Percentiles rank a stretch among this genome's conserved stretches.
phyloP scores from a whole-genome alignment of 345 rosid genomes.

The Melastoma malabathricum region DNA sequence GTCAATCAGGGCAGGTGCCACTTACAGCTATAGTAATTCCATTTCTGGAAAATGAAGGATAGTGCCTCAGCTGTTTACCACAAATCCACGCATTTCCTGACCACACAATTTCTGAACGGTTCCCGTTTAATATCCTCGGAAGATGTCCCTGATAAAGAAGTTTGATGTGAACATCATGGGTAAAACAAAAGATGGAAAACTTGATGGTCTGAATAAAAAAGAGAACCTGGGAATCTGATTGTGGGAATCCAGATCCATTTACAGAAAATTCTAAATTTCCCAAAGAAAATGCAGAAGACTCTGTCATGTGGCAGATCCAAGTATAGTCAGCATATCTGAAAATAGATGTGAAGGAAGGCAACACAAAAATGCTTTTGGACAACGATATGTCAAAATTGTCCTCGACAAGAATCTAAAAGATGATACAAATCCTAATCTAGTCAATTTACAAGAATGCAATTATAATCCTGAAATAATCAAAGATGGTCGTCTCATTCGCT shows the following conservation, averaged over 20 bases:
- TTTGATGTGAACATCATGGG: slow-evolving; percentile 5
- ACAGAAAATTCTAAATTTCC: slow-evolving; percentile 32
- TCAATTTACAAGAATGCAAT: too few relatives aligned
- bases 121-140: slow-evolving; percentile 36
- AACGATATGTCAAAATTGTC: too few relatives aligned
- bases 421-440: too few relatives aligned
- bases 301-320: too few relatives aligned
- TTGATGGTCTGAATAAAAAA: slow-evolving; percentile 1
- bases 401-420: too few relatives aligned
- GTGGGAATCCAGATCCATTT: slow-evolving; percentile 33
- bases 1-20: too few relatives aligned
- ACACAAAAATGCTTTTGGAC: too few relatives aligned
- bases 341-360: too few relatives aligned
- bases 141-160: slow-evolving; percentile 31
- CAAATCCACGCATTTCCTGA: slow-evolving; percentile 75
- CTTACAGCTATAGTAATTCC: slow-evolving; percentile 77
- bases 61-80: slow-evolving; percentile 90
- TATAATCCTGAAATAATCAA: too few relatives aligned
- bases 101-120: slow-evolving; percentile 69
- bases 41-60: slow-evolving; percentile 66
- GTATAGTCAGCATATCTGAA: too few relatives aligned
- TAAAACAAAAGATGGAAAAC: slow-evolving; percentile 1
- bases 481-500: too few relatives aligned
- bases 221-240: slow-evolving; percentile 22
- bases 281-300: slow-evolving; percentile 13